Evolutionary conservation across 2,329 filamentous ascomycete species (phyloP).

Genomic region (Amauroascus verrucosus): DNA sequence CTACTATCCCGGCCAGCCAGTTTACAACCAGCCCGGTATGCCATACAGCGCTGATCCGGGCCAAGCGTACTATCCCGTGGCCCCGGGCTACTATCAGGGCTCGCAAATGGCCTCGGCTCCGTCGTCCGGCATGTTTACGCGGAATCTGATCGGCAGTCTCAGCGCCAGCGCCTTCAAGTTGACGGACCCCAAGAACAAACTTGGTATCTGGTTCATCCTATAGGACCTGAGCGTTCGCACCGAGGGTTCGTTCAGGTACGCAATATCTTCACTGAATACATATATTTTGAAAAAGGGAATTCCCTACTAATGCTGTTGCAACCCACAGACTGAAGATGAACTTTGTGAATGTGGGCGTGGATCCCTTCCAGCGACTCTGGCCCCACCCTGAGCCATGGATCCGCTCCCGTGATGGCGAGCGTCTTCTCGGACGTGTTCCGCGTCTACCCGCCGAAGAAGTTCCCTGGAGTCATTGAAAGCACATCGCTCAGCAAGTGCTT

Average conservation of each 20-base stretch:
- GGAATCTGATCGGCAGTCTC: slow-evolving; percentile 87
- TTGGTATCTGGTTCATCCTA: slow-evolving; percentile 92
- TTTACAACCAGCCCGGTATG: slow-evolving; percentile 21
- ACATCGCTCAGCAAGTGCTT: slow-evolving; percentile 87
- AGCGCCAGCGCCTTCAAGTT: slow-evolving; percentile 80
- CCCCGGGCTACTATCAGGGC: slow-evolving; percentile 7
- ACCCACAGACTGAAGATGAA: slow-evolving; percentile 55
- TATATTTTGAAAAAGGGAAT: no score
- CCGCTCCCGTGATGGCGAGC: slow-evolving; percentile 70
- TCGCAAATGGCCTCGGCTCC: slow-evolving; percentile 25
- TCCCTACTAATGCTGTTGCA: no score
- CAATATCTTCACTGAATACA: no score
- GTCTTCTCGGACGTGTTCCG: slow-evolving; percentile 83
- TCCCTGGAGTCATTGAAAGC: slow-evolving; percentile 92
- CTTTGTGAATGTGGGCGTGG: slow-evolving; percentile 72
- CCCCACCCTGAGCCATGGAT: slow-evolving; percentile 57
- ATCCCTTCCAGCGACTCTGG: slow-evolving; percentile 21
- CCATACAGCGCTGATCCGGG: slow-evolving; percentile 24
- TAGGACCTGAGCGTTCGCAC: slow-evolving; percentile 92
- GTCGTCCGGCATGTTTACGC: slow-evolving; percentile 77
- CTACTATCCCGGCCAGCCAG: slow-evolving; percentile 25
- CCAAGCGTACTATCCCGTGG: slow-evolving; percentile 24
- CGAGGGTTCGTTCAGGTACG: slow-evolving; percentile 79
- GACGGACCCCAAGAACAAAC: slow-evolving; percentile 65
- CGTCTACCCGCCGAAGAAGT: slow-evolving; percentile 95